Evolutionary conservation across 2,329 filamentous ascomycete genomes (phyloP), one percentile per base, ranked within the genome.

Genomic region (Aspergillus viridinutans): DNA sequence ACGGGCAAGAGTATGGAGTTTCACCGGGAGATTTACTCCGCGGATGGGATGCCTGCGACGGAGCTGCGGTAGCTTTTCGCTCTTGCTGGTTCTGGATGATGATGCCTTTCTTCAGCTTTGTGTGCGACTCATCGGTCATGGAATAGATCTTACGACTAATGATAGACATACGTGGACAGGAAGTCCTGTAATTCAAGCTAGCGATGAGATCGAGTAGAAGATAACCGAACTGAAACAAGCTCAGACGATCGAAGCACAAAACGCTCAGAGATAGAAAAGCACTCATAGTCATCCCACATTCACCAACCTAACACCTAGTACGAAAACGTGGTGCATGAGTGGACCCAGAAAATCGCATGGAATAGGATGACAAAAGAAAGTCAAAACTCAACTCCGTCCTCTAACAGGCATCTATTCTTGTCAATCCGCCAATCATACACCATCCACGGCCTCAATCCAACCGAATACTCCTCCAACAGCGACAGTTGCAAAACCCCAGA

Each of bases 401-500:
- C 23, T 10, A 47, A 47, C 43, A 21, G 12, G 21, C 43, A 21
- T 47, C 21, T 47, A 21, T 23, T 23, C 21, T 21, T 14, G 17
- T 26, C 3, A 35, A 32, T 21, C 9, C n/a, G 20, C 6, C 42
- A 23, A 58, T 62, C 52, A 74, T 63, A 74, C 66, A 5, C 70
- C 72, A 53, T 74, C 72, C 32, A 72, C 74, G 7, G 66, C 72
- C 57, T 75, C 73, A 50, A 76, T 69, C 75, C 74, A 77, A 28
- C 68, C 68, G 60, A 73, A 77, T 29, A 64, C 58, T 43, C 62
- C 56, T 4, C 72, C 73, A 29, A 67, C 65, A 9, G 59, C 58
- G 56, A 71, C 42, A 2, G 64, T 67, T 3, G 71, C 89, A 23
- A 81, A 66, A n/a, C 83, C 84, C 91, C 91, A 97, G 38, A 93